Evolutionary conservation across 192 early-diverging fungal genomes (phyloP), one percentile per base, ranked within the genome.

Genomic region (Umbelopsis sp.): DNA sequence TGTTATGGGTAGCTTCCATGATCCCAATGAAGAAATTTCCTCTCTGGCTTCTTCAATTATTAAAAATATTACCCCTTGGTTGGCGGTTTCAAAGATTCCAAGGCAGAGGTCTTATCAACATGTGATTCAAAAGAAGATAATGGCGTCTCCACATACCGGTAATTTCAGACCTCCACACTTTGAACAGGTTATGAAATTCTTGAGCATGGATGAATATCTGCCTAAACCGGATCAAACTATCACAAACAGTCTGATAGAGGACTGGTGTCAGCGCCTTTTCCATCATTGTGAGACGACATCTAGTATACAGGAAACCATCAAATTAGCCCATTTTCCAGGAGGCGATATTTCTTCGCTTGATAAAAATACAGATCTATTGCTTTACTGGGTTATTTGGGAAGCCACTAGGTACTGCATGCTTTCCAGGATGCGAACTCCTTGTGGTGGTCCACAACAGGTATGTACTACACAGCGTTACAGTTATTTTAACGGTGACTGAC

Each of bases 371-470:
- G 80, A 82, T 34, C 59, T 88, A 22, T 74, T 92, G 29, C 78
- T 72, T 29, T 91, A 84, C 62, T 95, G 93, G 93, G 84, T 80
- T 0, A 69, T 92, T 22, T 94, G 92, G 92, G 92, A 95, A 79
- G 74, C 78, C 4, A 81, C 91, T 17, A 83, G 93, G 65, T 93
- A 87, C 67, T 92, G 89, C 65, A 83, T 93, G 24, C 51, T 92
- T n/a, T 85, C 89, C 10, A 77, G 91, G 66, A 71, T 95, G 66
- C 78, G 90, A 11, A 94, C 92, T 14, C 88, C 91, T 1, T 88
- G 92, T 71, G 93, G 93, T 44, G 81, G 86, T 8, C 90, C 93
- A 6, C 81, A 88, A 45, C 90, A 90, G 76, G 84, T 81, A 77
- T 41, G 38, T 41, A 41, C 7, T 11, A 11, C 8, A 41, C 7